Percentiles rank a stretch among this genome's conserved stretches.
phyloP scores from a whole-genome alignment of 331 rosid genomes.

The Quercus lobata region DNA sequence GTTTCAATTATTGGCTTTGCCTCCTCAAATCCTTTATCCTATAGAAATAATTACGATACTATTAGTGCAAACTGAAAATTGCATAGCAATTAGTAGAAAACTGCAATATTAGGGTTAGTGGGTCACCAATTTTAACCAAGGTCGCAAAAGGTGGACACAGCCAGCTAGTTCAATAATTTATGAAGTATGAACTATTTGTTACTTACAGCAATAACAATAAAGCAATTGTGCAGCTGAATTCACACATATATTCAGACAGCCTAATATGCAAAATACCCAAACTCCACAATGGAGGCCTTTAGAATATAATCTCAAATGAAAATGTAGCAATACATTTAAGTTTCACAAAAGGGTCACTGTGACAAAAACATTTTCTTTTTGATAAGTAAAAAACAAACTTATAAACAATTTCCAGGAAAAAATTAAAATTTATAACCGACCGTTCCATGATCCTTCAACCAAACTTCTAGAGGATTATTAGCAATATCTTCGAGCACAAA shows the following conservation, averaged over 20 bases:
- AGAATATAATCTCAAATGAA: not conserved
- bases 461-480: conserved; percentile 19
- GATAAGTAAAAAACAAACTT: not conserved
- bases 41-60: not conserved
- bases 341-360: not conserved
- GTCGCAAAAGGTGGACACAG: not conserved
- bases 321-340: not conserved
- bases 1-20: conserved; percentile 55
- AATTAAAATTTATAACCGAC: conserved; percentile 27
- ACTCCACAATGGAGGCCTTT: not conserved
- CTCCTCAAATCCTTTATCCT: conserved; percentile 57
- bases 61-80: conserved; percentile 2
- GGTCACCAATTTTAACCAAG: not conserved
- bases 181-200: not conserved
- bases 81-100: not conserved
- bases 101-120: too few species aligned
- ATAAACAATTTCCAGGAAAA: not conserved
- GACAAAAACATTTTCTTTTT: not conserved
- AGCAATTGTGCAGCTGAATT: not conserved
- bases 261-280: not conserved
- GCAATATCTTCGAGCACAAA: conserved; percentile 11
- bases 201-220: not conserved
- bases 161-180: not conserved
- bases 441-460: conserved; percentile 48
- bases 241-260: not conserved